Conservation (phyloP, 2,329 filamentous ascomycete genomes). For the Polychaeton citri region DNA sequence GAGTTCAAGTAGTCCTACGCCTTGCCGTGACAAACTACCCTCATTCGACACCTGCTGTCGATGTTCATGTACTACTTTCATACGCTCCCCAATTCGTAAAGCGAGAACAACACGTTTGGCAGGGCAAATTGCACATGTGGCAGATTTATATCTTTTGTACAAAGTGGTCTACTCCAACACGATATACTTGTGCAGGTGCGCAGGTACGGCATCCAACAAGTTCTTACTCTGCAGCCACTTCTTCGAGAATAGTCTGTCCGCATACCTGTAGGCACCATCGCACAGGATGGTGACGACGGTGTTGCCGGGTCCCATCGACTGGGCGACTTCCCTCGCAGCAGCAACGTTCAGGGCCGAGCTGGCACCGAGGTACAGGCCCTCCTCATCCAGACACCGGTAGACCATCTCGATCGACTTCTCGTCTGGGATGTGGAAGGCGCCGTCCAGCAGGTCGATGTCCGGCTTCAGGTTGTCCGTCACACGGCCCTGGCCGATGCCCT, state of each 20-base stretch:
- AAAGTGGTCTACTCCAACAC: conserved; percentile 65
- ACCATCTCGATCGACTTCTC: conserved; percentile 97
- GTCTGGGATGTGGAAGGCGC: conserved; percentile 70
- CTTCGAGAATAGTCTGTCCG: conserved; percentile 80
- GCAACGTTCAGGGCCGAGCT: conserved; percentile 92
- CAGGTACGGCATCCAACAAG: conserved; percentile 65
- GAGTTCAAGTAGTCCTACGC: no score
- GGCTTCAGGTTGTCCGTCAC: conserved; percentile 88
- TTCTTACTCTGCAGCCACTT: conserved; percentile 86
- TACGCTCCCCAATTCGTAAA: no score
- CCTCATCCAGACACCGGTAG: conserved; percentile 88
- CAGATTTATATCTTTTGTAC: no score
- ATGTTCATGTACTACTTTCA: no score
- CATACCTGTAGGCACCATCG: conserved; percentile 95
- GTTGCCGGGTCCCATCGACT: conserved; percentile 75
- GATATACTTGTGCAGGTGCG: conserved; percentile 84
- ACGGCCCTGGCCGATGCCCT: conserved; percentile 92
- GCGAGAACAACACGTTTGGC: no score
- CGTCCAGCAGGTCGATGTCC: conserved; percentile 75
- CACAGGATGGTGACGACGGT: conserved; percentile 90
- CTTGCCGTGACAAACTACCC: no score
- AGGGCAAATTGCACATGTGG: no score
- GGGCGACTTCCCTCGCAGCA: conserved; percentile 83
- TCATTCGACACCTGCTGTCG: no score
- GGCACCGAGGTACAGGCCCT: conserved; percentile 87